A percentile compares a stretch with the other conserved stretches of the same genome.
These are phyloP conservation scores for Ceratocystis variospora DNA, from an alignment of 2,329 filamentous ascomycete species.

Conservation along the genomic window DNA sequence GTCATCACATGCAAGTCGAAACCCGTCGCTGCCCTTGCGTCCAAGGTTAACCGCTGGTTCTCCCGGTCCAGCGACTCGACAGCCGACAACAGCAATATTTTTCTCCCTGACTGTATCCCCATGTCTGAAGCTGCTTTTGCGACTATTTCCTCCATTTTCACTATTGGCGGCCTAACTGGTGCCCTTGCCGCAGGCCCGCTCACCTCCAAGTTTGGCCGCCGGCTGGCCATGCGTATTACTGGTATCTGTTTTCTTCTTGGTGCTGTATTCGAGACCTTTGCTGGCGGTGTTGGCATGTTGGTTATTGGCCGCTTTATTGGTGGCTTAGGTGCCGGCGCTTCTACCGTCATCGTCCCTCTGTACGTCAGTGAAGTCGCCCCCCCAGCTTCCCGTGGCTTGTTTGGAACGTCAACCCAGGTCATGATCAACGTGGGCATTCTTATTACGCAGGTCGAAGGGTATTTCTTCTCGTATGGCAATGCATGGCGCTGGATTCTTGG, in stretches of 20 bases:
- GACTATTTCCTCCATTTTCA: conserved; percentile 79
- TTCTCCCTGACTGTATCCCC: conserved; percentile 64
- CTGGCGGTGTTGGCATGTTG: conserved; percentile 53
- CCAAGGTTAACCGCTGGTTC: conserved; percentile 23
- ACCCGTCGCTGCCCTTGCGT: conserved; percentile 26
- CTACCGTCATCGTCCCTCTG: conserved; percentile 83
- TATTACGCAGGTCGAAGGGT: conserved; percentile 67
- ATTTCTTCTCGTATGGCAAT: conserved; percentile 66
- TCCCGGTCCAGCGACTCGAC: conserved; percentile 22
- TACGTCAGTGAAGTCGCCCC: conserved; percentile 91
- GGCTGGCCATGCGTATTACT: conserved; percentile 62
- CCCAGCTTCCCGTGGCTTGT: conserved; percentile 59
- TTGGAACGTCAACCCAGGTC: conserved; percentile 75
- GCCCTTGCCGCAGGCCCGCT: conserved; percentile 67
- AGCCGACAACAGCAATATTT: conserved; percentile 20
- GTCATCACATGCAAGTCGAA: conserved; percentile 71
- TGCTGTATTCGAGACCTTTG: conserved; percentile 59
- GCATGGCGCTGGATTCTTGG: conserved; percentile 77
- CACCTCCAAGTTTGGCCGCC: conserved; percentile 63
- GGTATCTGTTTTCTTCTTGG: conserved; percentile 64
- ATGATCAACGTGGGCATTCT: conserved; percentile 89
- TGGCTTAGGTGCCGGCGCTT: conserved; percentile 72
- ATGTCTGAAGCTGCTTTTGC: conserved; percentile 77
- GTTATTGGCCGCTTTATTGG: conserved; percentile 63
- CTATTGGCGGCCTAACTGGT: conserved; percentile 72